Evolutionary conservation across 2,329 filamentous ascomycete genomes (phyloP).

Genomic region (Zymoseptoria tritici): DNA sequence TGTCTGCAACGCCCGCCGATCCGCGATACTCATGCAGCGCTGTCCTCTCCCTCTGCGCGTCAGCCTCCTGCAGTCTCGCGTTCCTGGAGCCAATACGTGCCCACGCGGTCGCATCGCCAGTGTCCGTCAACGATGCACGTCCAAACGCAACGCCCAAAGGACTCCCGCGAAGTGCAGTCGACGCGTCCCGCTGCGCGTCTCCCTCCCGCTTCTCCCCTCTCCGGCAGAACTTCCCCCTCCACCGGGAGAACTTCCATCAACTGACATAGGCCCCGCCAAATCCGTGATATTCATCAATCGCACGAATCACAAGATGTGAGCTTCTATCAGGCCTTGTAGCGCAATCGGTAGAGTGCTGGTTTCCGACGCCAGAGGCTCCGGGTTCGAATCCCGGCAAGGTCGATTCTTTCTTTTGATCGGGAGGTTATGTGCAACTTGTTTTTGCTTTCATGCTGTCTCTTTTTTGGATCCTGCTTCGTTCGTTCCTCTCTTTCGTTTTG

Average conservation of each 20-base stretch:
- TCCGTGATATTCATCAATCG: neutral
- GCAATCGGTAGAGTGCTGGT: neutral
- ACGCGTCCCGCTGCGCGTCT: neutral
- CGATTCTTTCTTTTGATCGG: neutral
- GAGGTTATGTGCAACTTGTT: no score
- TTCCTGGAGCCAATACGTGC: neutral
- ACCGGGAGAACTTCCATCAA: neutral
- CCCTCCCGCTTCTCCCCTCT: neutral
- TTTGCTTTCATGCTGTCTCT: neutral
- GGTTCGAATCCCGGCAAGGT: neutral
- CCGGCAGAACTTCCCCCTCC: neutral
- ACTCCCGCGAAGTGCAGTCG: neutral
- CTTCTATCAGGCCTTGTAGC: neutral
- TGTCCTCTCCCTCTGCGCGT: neutral
- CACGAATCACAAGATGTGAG: neutral
- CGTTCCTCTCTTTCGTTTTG: neutral
- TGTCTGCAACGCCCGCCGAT: no score
- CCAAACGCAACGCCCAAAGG: no score
- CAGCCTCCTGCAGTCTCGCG: neutral
- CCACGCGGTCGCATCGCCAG: neutral
- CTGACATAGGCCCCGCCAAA: neutral
- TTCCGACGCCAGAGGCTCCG: neutral
- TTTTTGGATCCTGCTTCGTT: neutral
- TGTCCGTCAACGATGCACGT: neutral
- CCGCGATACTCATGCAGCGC: neutral